Percentiles rank a stretch among this genome's conserved stretches.
Evolutionary conservation across 257 asterid genomes (phyloP).

Genomic region (Capsicum chinense): DNA sequence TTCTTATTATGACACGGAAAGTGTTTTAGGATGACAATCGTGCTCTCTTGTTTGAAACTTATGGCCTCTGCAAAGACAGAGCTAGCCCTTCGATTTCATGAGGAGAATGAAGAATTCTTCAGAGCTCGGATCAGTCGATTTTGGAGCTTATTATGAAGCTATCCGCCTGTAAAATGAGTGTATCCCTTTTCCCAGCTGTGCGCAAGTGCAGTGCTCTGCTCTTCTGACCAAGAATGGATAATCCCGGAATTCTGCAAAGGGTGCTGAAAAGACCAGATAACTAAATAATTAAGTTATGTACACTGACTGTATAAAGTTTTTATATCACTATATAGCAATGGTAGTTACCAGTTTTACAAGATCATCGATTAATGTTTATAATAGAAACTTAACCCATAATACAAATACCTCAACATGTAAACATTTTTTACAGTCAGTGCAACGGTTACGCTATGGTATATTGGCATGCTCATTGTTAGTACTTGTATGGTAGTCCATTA

Average conservation of each 20-base stretch:
- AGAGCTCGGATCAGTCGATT: neutral
- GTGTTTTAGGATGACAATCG: slow-evolving; percentile 7
- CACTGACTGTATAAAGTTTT: neutral
- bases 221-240: neutral
- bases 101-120: slow-evolving; percentile 9
- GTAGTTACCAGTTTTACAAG: neutral
- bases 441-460: neutral
- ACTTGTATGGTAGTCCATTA: too few species aligned
- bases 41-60: neutral
- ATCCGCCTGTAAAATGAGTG: neutral
- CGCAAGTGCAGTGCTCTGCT: neutral
- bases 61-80: neutral
- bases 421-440: neutral
- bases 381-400: neutral
- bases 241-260: slow-evolving; percentile 15
- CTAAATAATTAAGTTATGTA: neutral
- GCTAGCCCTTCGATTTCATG: neutral
- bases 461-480: neutral
- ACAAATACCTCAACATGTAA: neutral
- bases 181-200: neutral
- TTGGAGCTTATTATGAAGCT: slow-evolving; percentile 10
- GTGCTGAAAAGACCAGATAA: slow-evolving; percentile 2
- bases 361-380: neutral
- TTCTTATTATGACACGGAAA: slow-evolving; percentile 22
- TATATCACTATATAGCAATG: neutral